phyloP scores from a whole-genome alignment of 2,329 filamentous ascomycete species.

The Waltergamsia citrina region DNA sequence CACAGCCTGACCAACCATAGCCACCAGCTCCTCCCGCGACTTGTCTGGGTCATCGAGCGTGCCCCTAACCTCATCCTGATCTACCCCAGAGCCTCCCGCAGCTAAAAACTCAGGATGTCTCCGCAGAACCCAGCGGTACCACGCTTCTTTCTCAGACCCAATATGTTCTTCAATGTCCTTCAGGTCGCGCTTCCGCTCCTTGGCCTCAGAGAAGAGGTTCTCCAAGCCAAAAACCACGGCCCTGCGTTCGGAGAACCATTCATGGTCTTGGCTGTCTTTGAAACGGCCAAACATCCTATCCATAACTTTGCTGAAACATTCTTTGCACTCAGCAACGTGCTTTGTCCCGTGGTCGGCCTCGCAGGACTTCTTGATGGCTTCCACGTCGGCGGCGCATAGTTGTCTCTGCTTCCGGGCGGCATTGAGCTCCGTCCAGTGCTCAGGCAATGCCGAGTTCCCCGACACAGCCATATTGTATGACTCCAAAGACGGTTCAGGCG shows the following conservation, averaged over 20 bases:
- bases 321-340: constrained; percentile 33
- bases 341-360: constrained; percentile 28
- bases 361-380: constrained; percentile 32
- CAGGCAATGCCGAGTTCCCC: constrained; percentile 18
- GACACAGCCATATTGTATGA: constrained; percentile 14
- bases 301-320: constrained; percentile 37
- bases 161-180: constrained; percentile 39
- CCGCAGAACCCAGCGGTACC: constrained; percentile 38
- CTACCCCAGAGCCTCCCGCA: constrained; percentile 16
- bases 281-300: constrained; percentile 31
- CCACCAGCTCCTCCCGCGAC: constrained; percentile 24
- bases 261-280: constrained; percentile 21
- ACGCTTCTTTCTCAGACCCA: constrained; percentile 39
- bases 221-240: constrained; percentile 41
- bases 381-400: constrained; percentile 29
- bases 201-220: constrained; percentile 36
- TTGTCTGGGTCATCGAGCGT: constrained; percentile 27
- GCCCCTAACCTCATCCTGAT: constrained; percentile 20
- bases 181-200: constrained; percentile 30
- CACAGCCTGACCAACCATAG: constrained; percentile 24
- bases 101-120: constrained; percentile 26
- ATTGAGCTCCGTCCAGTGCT: constrained; percentile 28
- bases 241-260: constrained; percentile 43
- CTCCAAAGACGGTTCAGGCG: too few relatives aligned
- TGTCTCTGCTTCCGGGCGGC: constrained; percentile 18